Evolutionary conservation across 2,329 filamentous ascomycete genomes (phyloP).

Genomic region (Cladorrhinum sp.): DNA sequence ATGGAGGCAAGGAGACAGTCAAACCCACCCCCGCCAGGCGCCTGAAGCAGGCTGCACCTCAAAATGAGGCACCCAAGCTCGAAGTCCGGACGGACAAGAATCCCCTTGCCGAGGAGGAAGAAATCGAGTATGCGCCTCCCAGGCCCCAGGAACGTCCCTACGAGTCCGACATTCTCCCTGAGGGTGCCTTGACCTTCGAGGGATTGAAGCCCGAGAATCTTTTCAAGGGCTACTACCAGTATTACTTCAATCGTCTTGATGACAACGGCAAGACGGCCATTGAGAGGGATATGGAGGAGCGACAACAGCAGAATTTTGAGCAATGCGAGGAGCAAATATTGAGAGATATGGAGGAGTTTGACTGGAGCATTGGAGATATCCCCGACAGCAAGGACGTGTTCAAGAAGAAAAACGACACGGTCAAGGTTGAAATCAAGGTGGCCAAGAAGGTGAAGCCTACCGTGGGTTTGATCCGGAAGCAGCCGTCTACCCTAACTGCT

Average conservation of each 20-base stretch:
- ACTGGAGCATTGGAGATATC: slow-evolving; percentile 59
- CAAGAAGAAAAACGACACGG: slow-evolving; percentile 32
- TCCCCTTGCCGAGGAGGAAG: slow-evolving; percentile 56
- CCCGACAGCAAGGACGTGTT: slow-evolving; percentile 43
- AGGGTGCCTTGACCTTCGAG: slow-evolving; percentile 54
- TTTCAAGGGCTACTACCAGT: slow-evolving; percentile 59
- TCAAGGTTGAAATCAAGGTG: slow-evolving; percentile 15
- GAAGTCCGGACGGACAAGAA: slow-evolving; percentile 57
- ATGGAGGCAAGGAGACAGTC: slow-evolving; percentile 57
- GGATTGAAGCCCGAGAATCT: slow-evolving; percentile 57
- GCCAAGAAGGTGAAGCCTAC: slow-evolving; percentile 24
- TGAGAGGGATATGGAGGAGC: slow-evolving; percentile 59
- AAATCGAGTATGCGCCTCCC: slow-evolving; percentile 88
- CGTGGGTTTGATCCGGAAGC: slow-evolving; percentile 14
- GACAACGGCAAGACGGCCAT: slow-evolving; percentile 62
- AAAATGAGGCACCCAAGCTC: slow-evolving; percentile 56
- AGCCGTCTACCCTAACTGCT: slow-evolving; percentile 52
- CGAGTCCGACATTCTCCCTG: slow-evolving; percentile 65
- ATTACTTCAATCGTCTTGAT: slow-evolving; percentile 61
- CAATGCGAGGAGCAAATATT: slow-evolving; percentile 65
- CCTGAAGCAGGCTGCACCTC: slow-evolving; percentile 54
- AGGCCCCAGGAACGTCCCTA: slow-evolving; percentile 64
- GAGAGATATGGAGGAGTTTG: slow-evolving; percentile 60
- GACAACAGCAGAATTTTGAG: slow-evolving; percentile 48
- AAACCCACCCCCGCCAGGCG: slow-evolving; percentile 59